Evolutionary conservation across 768 basidiomycete genomes (phyloP).

Genomic region (Rhizopogon salebrosus): DNA sequence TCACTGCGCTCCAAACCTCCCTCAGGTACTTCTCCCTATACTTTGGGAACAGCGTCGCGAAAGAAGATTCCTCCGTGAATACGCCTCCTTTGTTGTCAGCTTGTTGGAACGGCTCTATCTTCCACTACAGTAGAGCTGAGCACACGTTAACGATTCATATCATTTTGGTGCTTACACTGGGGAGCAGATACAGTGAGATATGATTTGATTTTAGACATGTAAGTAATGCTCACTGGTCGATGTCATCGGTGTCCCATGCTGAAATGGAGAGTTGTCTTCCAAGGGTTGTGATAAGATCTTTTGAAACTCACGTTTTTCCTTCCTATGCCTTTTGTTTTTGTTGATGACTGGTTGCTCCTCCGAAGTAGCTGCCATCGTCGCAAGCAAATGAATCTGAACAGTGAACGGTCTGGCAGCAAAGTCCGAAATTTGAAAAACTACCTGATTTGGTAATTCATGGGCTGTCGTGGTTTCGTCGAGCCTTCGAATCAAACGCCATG

Average conservation of each 20-base stretch:
- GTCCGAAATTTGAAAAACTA: neutral
- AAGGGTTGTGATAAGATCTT: neutral
- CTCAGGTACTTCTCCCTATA: slow-evolving; percentile 96
- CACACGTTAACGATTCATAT: neutral
- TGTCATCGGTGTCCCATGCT: slow-evolving; percentile 99
- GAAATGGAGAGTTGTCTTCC: slow-evolving; percentile 12
- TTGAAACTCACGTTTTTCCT: slow-evolving; percentile 81
- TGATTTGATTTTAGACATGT: slow-evolving; percentile 2
- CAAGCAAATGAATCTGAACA: neutral
- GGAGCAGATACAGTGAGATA: slow-evolving; percentile 3
- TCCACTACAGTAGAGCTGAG: slow-evolving; percentile 58
- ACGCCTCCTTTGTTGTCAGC: slow-evolving; percentile 76
- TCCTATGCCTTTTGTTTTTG: slow-evolving; percentile 88
- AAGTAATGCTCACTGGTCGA: slow-evolving; percentile 81
- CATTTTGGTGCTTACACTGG: slow-evolving; percentile 37
- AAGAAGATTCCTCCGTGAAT: slow-evolving; percentile 94
- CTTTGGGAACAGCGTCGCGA: slow-evolving; percentile 97
- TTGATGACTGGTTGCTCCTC: slow-evolving; percentile 44
- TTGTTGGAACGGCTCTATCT: slow-evolving; percentile 72
- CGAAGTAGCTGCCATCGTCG: slow-evolving; percentile 16
- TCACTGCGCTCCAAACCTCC: slow-evolving; percentile 92
- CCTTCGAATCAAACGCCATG: slow-evolving; percentile 30
- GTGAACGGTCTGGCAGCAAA: too few relatives aligned
- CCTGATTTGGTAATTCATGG: neutral
- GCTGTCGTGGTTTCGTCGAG: neutral